Conservation (phyloP, 768 basidiomycete species). For the Pleurotus tuber-regium region DNA sequence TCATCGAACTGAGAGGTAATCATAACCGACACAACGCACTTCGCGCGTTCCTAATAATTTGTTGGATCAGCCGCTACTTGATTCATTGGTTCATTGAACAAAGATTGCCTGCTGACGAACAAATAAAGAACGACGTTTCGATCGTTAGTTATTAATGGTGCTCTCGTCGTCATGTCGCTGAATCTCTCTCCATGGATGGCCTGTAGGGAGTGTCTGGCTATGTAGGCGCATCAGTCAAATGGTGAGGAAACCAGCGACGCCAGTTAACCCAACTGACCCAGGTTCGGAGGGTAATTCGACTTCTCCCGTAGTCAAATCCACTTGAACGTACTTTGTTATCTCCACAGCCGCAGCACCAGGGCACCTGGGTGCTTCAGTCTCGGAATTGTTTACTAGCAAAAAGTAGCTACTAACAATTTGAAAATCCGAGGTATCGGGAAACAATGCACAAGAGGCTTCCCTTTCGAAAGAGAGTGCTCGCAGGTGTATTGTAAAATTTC, state of each 20-base stretch:
- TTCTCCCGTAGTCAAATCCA: slow-evolving; percentile 46
- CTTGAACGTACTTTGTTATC: slow-evolving; percentile 54
- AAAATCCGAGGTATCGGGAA: slow-evolving; percentile 77
- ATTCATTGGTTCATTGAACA: no score
- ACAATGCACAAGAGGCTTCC: slow-evolving; percentile 47
- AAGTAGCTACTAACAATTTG: slow-evolving; percentile 47
- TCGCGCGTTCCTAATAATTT: no score
- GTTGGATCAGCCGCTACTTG: no score
- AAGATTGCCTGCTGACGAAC: no score
- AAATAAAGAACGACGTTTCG: no score
- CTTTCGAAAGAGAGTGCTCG: slow-evolving; percentile 22
- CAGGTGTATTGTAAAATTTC: slow-evolving; percentile 78
- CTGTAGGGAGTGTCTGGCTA: slow-evolving; percentile 25
- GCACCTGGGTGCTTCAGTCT: slow-evolving; percentile 46
- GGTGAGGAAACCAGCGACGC: no score
- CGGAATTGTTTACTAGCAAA: slow-evolving; percentile 1
- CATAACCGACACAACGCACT: not conserved
- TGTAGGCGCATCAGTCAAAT: slow-evolving; percentile 13
- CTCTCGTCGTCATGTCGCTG: slow-evolving; percentile 10
- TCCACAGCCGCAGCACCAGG: slow-evolving; percentile 63
- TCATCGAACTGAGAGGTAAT: not conserved
- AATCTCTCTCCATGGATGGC: slow-evolving; percentile 20
- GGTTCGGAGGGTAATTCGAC: slow-evolving; percentile 45
- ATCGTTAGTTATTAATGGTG: no score
- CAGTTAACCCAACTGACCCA: slow-evolving; percentile 41